Evolutionary conservation across 345 rosid genomes (phyloP).

Genomic region (Euphorbia pulcherrima): DNA sequence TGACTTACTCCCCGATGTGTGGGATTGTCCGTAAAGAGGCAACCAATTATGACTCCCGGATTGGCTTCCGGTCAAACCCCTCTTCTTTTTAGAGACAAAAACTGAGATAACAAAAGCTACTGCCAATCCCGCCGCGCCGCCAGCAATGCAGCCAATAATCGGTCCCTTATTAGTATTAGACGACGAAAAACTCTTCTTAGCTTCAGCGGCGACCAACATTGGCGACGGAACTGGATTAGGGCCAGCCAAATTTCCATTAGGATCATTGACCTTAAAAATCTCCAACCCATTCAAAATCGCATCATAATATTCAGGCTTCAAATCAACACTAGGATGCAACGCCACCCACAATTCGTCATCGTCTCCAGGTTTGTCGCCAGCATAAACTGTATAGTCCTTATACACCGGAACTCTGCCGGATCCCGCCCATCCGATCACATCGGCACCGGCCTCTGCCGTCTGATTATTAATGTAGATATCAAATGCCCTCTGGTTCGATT

Average conservation of each 20-base stretch:
- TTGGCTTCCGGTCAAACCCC: background rate
- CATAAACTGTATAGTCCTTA: conserved; percentile 24
- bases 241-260: conserved; percentile 20
- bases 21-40: conserved; percentile 37
- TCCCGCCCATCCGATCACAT: conserved; percentile 29
- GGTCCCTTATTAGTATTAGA: conserved; percentile 7
- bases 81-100: conserved; percentile 16
- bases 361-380: conserved; percentile 10
- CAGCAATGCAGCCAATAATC: conserved; percentile 18
- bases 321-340: conserved; percentile 19
- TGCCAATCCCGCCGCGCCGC: conserved; percentile 19
- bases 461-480: conserved; percentile 25
- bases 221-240: conserved; percentile 25
- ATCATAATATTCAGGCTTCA: conserved; percentile 25
- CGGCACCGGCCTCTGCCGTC: conserved; percentile 23
- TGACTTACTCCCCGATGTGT: conserved; percentile 30
- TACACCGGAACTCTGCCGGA: conserved; percentile 19
- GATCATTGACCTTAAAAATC: conserved; percentile 24
- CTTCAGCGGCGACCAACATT: conserved; percentile 14
- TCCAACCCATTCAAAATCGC: conserved; percentile 26
- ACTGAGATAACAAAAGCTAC: conserved; percentile 11
- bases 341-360: conserved; percentile 28
- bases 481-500: conserved; percentile 22
- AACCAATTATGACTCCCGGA: conserved; percentile 27
- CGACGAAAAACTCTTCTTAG: conserved; percentile 9